Conservation (phyloP, 2,329 filamentous ascomycete genomes). For the Chalaropsis ovoidea region DNA sequence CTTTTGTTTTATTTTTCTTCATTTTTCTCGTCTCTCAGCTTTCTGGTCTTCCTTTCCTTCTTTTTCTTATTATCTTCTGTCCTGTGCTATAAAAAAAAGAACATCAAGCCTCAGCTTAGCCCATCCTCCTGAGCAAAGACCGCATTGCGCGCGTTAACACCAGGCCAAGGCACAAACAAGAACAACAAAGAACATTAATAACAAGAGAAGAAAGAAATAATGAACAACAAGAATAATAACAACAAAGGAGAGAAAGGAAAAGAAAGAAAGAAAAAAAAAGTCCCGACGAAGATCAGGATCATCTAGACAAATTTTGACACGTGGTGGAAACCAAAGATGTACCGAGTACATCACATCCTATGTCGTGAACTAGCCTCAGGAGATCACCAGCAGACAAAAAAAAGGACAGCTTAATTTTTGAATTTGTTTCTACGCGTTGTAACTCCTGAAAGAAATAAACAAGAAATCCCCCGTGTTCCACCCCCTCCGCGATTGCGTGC, state of each 20-base stretch:
- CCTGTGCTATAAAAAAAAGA: not conserved
- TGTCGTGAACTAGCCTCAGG: not conserved
- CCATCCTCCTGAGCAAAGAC: constrained; percentile 3
- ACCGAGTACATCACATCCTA: not conserved
- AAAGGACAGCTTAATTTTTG: not conserved
- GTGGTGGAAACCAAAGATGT: constrained; percentile 12
- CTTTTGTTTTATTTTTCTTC: too few relatives aligned
- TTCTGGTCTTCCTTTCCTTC: too few relatives aligned
- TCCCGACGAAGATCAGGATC: not conserved
- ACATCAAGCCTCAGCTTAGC: not conserved
- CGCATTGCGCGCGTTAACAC: not conserved
- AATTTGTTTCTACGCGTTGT: not conserved
- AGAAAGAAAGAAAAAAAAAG: constrained; percentile 2
- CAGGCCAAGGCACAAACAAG: not conserved
- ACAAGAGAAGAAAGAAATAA: not conserved
- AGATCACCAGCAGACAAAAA: not conserved
- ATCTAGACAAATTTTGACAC: constrained; percentile 8
- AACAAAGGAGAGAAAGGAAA: not conserved
- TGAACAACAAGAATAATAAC: not conserved
- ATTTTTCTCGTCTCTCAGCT: too few relatives aligned
- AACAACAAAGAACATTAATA: not conserved
- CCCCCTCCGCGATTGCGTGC: not conserved
- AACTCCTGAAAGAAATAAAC: not conserved
- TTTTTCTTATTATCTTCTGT: not conserved
- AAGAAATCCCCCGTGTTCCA: not conserved